Evolutionary conservation across 768 basidiomycete genomes (phyloP).

Genomic region (Pleurotus tuber-regium): DNA sequence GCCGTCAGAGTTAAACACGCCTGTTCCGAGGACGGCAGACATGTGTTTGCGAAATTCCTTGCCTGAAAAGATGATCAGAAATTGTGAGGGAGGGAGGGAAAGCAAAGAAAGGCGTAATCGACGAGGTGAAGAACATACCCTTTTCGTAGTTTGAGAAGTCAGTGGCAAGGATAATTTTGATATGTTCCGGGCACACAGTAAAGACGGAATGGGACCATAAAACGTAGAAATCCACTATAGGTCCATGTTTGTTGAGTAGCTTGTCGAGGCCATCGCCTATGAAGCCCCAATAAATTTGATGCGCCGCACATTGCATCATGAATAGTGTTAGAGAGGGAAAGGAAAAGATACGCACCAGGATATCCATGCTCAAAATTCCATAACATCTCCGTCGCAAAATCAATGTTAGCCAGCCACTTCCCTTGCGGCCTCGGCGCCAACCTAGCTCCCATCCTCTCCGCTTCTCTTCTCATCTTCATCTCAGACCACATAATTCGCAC

Average conservation of each 20-base stretch:
- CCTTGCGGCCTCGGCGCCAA: conserved; percentile 37
- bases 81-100: background rate
- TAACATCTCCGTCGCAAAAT: conserved; percentile 38
- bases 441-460: conserved; percentile 37
- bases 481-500: background rate
- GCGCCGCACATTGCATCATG: too few relatives aligned
- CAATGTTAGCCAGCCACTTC: conserved; percentile 41
- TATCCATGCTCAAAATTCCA: conserved; percentile 43
- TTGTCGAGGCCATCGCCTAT: conserved; percentile 44
- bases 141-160: conserved; percentile 48
- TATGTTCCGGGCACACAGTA: conserved; percentile 51
- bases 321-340: background rate
- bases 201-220: conserved; percentile 45
- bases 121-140: conserved; percentile 22
- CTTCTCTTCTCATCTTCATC: background rate
- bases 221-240: conserved; percentile 42
- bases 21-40: conserved; percentile 25
- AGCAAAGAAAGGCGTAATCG: background rate
- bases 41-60: conserved; percentile 24
- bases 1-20: conserved; percentile 48
- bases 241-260: conserved; percentile 32
- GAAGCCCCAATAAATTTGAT: background rate
- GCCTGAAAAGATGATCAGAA: conserved; percentile 14
- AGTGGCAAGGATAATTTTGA: conserved; percentile 48
- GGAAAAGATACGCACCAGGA: conserved; percentile 38